Percentiles rank a stretch among this genome's conserved stretches.
phyloP scores from a whole-genome alignment of 169 alveolate species.

The Toxoplasma gondii region DNA sequence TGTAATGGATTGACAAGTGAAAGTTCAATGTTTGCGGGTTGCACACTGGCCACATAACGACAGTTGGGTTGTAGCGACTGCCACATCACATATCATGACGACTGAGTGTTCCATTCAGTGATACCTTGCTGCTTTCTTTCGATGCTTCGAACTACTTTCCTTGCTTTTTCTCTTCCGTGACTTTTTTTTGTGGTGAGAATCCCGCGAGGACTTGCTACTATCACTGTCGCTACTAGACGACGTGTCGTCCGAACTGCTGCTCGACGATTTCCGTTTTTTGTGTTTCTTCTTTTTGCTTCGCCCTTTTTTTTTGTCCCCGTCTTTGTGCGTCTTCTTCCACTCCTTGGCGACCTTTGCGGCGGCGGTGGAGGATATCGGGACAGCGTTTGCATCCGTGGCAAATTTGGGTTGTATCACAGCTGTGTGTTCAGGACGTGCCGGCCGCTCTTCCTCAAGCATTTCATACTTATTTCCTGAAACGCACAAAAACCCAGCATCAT shows the following conservation, averaged over 20 bases:
- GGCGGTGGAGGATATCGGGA: not conserved
- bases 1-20: too few species aligned
- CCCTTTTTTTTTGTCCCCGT: not conserved
- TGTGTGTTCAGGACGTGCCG: not conserved
- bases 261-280: not conserved
- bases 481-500: not conserved
- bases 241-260: slow-evolving; percentile 12
- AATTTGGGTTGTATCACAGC: not conserved
- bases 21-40: too few species aligned
- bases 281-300: not conserved
- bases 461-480: slow-evolving; percentile 54
- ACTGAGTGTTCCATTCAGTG: not conserved
- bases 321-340: slow-evolving; percentile 3
- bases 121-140: not conserved
- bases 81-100: too few species aligned
- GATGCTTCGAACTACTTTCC: slow-evolving; percentile 25
- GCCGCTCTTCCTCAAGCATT: slow-evolving; percentile 51
- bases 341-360: not conserved
- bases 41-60: too few species aligned
- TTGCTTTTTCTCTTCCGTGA: slow-evolving; percentile 29
- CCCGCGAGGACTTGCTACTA: slow-evolving; percentile 1
- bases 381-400: slow-evolving; percentile 55
- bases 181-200: slow-evolving; percentile 10
- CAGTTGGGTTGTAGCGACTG: too few species aligned
- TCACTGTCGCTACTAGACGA: slow-evolving; percentile 18